A percentile compares a stretch with the other conserved stretches of the same genome.
These are phyloP conservation scores for Tetragonia tetragonoides DNA, from an alignment of 148 eudicot genomes.

Conservation along the genomic window DNA sequence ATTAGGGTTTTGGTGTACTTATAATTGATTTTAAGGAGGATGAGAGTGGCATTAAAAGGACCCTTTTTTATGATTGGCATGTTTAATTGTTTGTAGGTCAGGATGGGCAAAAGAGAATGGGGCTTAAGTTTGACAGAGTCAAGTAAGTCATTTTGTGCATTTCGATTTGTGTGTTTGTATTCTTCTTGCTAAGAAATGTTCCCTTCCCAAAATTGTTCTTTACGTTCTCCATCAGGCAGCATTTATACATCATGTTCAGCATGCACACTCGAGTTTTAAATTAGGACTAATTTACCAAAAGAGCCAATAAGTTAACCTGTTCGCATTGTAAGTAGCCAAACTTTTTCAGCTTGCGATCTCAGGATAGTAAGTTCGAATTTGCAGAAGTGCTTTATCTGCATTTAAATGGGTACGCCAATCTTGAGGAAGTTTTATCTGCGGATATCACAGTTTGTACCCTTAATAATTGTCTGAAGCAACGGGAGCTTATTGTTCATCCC, in stretches of 20 bases:
- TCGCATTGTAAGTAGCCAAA: too few species aligned
- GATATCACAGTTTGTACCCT: too few species aligned
- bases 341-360: too few species aligned
- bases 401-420: too few species aligned
- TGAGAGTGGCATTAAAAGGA: not conserved
- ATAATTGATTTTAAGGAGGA: not conserved
- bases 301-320: too few species aligned
- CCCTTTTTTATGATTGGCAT: slow-evolving; percentile 4
- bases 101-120: slow-evolving; percentile 93
- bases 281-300: too few species aligned
- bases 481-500: too few species aligned
- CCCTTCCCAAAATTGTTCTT: not conserved
- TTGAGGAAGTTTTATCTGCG: too few species aligned
- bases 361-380: too few species aligned
- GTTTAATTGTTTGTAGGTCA: slow-evolving; percentile 53
- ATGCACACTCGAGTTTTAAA: not conserved
- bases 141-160: slow-evolving; percentile 55
- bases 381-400: too few species aligned
- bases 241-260: not conserved
- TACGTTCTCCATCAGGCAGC: not conserved
- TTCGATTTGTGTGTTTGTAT: not conserved
- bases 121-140: slow-evolving; percentile 83
- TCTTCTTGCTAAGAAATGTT: not conserved
- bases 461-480: too few species aligned
- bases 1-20: not conserved